Conservation (phyloP, 257 asterid species). For the Oldenlandia corymbosa region DNA sequence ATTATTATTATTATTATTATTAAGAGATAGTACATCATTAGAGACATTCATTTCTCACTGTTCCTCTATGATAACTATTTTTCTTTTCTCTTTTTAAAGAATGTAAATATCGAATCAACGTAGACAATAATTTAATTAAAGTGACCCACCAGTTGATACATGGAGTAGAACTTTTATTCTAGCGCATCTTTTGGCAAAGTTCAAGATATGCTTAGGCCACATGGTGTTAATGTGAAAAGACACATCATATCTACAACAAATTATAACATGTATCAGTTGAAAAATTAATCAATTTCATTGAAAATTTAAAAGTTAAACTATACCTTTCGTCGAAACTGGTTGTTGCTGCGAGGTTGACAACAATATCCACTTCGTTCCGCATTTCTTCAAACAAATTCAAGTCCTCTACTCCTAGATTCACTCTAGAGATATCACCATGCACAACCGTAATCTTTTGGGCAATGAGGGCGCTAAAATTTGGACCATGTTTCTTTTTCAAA, state of each 20-base stretch:
- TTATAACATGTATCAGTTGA: too few relatives aligned
- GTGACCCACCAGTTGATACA: constrained; percentile 22
- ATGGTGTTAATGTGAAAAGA: constrained; percentile 8
- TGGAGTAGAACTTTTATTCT: constrained; percentile 20
- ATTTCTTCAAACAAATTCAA: constrained; percentile 24
- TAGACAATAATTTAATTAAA: too few relatives aligned
- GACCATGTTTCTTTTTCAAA: too few relatives aligned
- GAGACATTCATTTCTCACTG: too few relatives aligned
- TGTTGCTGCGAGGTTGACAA: constrained; percentile 56
- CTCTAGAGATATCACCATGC: constrained; percentile 41
- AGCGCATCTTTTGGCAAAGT: constrained; percentile 17
- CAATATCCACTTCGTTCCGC: constrained; percentile 32
- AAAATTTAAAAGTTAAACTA: not conserved
- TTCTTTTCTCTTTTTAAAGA: not conserved
- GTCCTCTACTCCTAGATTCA: constrained; percentile 35
- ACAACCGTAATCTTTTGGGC: constrained; percentile 26
- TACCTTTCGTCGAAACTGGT: constrained; percentile 62
- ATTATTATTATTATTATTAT: too few relatives aligned
- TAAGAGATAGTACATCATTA: too few relatives aligned
- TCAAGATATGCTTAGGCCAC: constrained; percentile 14
- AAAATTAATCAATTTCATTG: not conserved
- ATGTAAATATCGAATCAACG: not conserved
- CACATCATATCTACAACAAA: constrained; percentile 14
- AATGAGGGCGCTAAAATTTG: constrained; percentile 22
- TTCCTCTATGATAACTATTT: too few relatives aligned